Evolutionary conservation across 805 yeast genomes (phyloP).

Genomic region (Monosporozyma aerobia): DNA sequence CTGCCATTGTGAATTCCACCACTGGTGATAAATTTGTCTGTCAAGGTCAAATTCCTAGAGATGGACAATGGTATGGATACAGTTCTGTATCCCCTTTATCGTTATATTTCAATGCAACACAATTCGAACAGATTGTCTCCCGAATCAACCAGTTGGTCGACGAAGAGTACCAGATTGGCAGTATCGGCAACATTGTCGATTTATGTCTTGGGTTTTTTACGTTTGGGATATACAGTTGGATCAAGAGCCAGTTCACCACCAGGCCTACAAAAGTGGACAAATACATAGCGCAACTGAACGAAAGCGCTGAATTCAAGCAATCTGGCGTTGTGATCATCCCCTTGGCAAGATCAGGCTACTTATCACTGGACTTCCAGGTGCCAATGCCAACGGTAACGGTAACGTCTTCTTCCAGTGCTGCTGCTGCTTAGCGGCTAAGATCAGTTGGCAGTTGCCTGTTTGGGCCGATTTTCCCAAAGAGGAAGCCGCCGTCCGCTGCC

Average conservation of each 20-base stretch:
- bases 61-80: constrained; percentile 41
- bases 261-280: constrained; percentile 32
- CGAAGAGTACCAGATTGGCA: constrained; percentile 34
- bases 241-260: constrained; percentile 13
- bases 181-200: constrained; percentile 35
- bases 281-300: constrained; percentile 32
- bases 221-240: constrained; percentile 35
- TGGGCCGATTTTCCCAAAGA: no score
- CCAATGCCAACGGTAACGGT: constrained; percentile 9
- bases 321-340: constrained; percentile 36
- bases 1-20: constrained; percentile 36
- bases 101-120: constrained; percentile 28
- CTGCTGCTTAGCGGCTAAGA: no score
- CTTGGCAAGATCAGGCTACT: constrained; percentile 45
- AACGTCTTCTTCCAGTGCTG: not conserved
- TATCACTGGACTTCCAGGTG: constrained; percentile 31
- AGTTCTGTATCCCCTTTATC: constrained; percentile 46
- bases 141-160: constrained; percentile 36
- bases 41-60: constrained; percentile 30
- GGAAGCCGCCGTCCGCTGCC: not conserved
- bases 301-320: constrained; percentile 9
- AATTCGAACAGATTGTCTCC: constrained; percentile 35
- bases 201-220: constrained; percentile 31
- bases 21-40: constrained; percentile 26
- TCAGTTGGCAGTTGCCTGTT: no score